A percentile compares a stretch with the other conserved stretches of the same genome.
Conservation (phyloP, 805 yeast species). For the Monosporozyma aquatica region DNA sequence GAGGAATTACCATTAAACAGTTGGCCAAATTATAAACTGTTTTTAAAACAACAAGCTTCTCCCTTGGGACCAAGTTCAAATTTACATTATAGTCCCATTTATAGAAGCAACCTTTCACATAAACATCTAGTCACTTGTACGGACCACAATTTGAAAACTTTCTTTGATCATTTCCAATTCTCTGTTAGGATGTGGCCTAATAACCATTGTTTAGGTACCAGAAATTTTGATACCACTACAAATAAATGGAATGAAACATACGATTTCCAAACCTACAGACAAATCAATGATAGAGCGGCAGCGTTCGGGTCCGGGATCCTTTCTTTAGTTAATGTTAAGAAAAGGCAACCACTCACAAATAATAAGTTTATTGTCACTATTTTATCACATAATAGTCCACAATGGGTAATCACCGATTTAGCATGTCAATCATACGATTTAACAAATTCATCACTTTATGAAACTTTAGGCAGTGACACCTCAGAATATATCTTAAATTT, state of each 20-base stretch:
- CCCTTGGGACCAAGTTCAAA: constrained; percentile 27
- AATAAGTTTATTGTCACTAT: constrained; percentile 44
- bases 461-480: constrained; percentile 50
- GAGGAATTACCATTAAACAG: constrained; percentile 20
- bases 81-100: constrained; percentile 41
- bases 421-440: constrained; percentile 54
- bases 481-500: constrained; percentile 52
- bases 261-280: constrained; percentile 36
- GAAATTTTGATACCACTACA: constrained; percentile 29
- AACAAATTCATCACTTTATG: constrained; percentile 47
- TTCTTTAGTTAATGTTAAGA: constrained; percentile 34
- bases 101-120: constrained; percentile 35
- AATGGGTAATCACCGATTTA: constrained; percentile 63
- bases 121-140: constrained; percentile 31
- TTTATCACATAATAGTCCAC: constrained; percentile 49
- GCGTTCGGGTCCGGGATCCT: constrained; percentile 49
- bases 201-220: constrained; percentile 39
- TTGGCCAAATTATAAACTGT: constrained; percentile 18
- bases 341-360: constrained; percentile 23
- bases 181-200: constrained; percentile 32
- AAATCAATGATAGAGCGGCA: constrained; percentile 36
- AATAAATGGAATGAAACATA: constrained; percentile 35
- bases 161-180: constrained; percentile 37
- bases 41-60: constrained; percentile 28
- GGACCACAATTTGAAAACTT: constrained; percentile 39